phyloP scores from a whole-genome alignment of 2,329 filamentous ascomycete species.

The Epichloe festucae region DNA sequence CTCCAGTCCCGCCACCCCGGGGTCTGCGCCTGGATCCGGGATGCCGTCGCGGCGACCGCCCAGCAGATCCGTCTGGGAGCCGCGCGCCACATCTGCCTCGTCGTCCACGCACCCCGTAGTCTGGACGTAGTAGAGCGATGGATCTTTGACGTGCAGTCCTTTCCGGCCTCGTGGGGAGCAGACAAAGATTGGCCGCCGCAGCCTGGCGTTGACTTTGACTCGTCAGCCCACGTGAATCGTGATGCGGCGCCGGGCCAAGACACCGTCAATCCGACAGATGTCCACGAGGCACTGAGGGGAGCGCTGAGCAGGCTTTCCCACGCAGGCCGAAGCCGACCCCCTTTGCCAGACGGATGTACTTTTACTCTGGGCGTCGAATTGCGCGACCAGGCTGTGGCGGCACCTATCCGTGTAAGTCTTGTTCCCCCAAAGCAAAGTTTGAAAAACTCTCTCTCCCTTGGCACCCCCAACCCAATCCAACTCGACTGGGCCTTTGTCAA shows the following conservation, averaged over 20 bases:
- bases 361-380: slow-evolving; percentile 69
- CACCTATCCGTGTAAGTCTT: slow-evolving; percentile 42
- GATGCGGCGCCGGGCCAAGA: slow-evolving; percentile 13
- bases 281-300: slow-evolving; percentile 61
- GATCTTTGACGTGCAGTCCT: slow-evolving; percentile 43
- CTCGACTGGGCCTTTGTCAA: too few species aligned
- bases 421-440: slow-evolving; percentile 3
- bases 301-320: slow-evolving; percentile 50
- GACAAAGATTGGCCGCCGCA: not conserved
- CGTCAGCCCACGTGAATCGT: slow-evolving; percentile 12
- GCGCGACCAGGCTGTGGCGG: slow-evolving; percentile 42
- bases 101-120: slow-evolving; percentile 28
- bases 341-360: slow-evolving; percentile 51
- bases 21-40: slow-evolving; percentile 74
- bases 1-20: slow-evolving; percentile 76
- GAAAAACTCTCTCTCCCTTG: slow-evolving; percentile 12
- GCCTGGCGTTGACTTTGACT: not conserved
- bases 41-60: slow-evolving; percentile 62
- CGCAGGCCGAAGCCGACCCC: slow-evolving; percentile 40
- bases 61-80: slow-evolving; percentile 51
- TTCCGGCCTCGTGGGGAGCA: slow-evolving; percentile 24
- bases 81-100: slow-evolving; percentile 34
- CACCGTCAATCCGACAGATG: slow-evolving; percentile 39
- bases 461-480: slow-evolving; percentile 30
- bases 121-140: slow-evolving; percentile 43